Evolutionary conservation across 148 eudicot genomes (phyloP).

Genomic region (Cornus controversa): DNA sequence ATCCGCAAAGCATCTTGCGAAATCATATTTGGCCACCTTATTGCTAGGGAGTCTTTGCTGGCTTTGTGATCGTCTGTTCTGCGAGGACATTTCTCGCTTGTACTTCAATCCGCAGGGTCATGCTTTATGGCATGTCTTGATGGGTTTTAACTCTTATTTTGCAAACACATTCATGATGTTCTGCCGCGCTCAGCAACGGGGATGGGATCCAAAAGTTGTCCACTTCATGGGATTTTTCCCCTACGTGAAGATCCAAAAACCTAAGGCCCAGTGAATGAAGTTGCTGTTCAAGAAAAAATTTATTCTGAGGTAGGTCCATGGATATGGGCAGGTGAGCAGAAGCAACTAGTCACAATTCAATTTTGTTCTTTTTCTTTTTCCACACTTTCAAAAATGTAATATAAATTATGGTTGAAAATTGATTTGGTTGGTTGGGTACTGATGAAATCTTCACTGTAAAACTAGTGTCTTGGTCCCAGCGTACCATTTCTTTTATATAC

Average conservation of each 20-base stretch:
- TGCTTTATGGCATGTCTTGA: constrained; percentile 76
- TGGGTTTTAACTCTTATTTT: constrained; percentile 74
- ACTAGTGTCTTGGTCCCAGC: constrained; percentile 22
- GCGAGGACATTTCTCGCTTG: constrained; percentile 54
- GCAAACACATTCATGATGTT: constrained; percentile 84
- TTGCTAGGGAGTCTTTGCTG: constrained; percentile 56
- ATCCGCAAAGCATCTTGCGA: constrained; percentile 70
- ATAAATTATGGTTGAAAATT: constrained; percentile 32
- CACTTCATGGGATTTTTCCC: constrained; percentile 59
- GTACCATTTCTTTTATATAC: constrained; percentile 24
- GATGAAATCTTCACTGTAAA: constrained; percentile 31
- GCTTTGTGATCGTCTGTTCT: constrained; percentile 65
- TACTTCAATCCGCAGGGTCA: constrained; percentile 81
- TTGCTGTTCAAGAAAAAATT: constrained; percentile 17
- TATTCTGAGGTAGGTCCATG: constrained; percentile 12
- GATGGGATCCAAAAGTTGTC: constrained; percentile 63
- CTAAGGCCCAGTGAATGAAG: constrained; percentile 56
- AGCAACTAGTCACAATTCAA: constrained; percentile 17
- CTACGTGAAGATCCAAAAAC: constrained; percentile 71
- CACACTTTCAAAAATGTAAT: constrained; percentile 27
- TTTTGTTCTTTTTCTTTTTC: constrained; percentile 2
- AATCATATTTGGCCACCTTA: constrained; percentile 47
- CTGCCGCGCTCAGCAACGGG: constrained; percentile 82
- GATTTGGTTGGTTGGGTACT: constrained; percentile 25
- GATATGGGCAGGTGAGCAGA: constrained; percentile 8